Percentiles rank a stretch among this genome's conserved stretches.
Evolutionary conservation across 1,139 yeast species (phyloP).

Genomic region (Debaryomyces sp.): DNA sequence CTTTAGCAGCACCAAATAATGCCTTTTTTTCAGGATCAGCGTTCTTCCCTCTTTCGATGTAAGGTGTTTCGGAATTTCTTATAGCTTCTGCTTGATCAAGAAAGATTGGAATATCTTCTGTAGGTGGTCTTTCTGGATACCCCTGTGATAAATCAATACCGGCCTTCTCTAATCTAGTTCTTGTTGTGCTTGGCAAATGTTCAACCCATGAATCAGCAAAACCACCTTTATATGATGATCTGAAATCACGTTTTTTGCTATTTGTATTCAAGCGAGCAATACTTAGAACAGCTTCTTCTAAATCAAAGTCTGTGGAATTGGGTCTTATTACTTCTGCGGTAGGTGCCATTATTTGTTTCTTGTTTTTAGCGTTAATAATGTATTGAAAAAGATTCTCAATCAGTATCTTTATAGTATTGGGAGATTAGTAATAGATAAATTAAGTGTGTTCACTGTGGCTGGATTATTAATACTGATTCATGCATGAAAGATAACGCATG

Average conservation of each 20-base stretch:
- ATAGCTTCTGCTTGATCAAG: constrained; percentile 53
- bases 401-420: background rate
- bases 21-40: constrained; percentile 60
- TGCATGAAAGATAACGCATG: background rate
- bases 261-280: constrained; percentile 1
- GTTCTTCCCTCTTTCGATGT: constrained; percentile 47
- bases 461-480: background rate
- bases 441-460: background rate
- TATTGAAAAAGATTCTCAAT: background rate
- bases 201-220: constrained; percentile 20
- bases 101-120: constrained; percentile 45
- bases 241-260: constrained; percentile 1
- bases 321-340: background rate
- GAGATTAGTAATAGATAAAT: background rate
- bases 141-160: constrained; percentile 36
- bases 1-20: constrained; percentile 52
- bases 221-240: constrained; percentile 14
- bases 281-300: background rate
- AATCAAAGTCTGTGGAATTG: background rate
- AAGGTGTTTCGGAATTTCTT: constrained; percentile 43
- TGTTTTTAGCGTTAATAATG: background rate
- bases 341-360: background rate
- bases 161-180: constrained; percentile 29
- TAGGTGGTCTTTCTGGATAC: constrained; percentile 31
- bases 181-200: constrained; percentile 19